phyloP scores from a whole-genome alignment of 2,329 filamentous ascomycete species.

The Colletotrichum sp. region DNA sequence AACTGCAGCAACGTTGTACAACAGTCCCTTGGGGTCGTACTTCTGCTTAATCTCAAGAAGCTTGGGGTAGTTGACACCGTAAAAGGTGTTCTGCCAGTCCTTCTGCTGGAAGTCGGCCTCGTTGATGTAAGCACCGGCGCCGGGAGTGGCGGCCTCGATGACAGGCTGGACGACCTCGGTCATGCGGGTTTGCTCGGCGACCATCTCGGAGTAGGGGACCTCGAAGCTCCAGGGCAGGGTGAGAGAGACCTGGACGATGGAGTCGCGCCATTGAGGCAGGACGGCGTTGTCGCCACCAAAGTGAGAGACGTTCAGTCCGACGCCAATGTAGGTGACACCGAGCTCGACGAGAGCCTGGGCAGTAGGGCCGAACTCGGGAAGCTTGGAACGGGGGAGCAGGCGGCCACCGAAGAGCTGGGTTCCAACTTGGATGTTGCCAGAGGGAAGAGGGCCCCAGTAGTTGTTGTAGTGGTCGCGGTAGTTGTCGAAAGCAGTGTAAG shows the following conservation, averaged over 20 bases:
- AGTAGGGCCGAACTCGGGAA: conserved; percentile 9
- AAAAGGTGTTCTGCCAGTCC: conserved; percentile 34
- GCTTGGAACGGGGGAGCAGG: conserved; percentile 32
- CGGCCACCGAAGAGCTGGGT: conserved; percentile 35
- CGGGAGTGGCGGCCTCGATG: conserved; percentile 31
- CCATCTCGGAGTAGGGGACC: conserved; percentile 15
- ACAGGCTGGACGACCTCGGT: conserved; percentile 33
- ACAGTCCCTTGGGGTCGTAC: conserved; percentile 33
- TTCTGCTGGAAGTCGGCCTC: conserved; percentile 36
- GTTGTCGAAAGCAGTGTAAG: conserved; percentile 33
- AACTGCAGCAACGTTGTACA: conserved; percentile 32
- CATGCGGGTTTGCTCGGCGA: conserved; percentile 22
- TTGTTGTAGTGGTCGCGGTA: conserved; percentile 25
- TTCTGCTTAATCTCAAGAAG: conserved; percentile 33
- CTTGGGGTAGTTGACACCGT: conserved; percentile 29
- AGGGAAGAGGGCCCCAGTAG: conserved; percentile 24
- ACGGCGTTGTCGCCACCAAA: conserved; percentile 34
- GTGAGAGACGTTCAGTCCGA: conserved; percentile 15
- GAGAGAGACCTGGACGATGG: conserved; percentile 36
- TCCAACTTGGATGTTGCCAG: conserved; percentile 30
- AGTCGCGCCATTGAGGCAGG: conserved; percentile 44
- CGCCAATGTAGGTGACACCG: conserved; percentile 15
- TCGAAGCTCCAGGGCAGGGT: conserved; percentile 17
- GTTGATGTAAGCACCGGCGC: conserved; percentile 32
- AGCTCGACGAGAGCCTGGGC: conserved; percentile 6